A percentile compares a stretch with the other conserved stretches of the same genome.
These are phyloP conservation scores for Neurospora africana DNA, from an alignment of 495 filamentous ascomycete genomes.

Conservation along the genomic window DNA sequence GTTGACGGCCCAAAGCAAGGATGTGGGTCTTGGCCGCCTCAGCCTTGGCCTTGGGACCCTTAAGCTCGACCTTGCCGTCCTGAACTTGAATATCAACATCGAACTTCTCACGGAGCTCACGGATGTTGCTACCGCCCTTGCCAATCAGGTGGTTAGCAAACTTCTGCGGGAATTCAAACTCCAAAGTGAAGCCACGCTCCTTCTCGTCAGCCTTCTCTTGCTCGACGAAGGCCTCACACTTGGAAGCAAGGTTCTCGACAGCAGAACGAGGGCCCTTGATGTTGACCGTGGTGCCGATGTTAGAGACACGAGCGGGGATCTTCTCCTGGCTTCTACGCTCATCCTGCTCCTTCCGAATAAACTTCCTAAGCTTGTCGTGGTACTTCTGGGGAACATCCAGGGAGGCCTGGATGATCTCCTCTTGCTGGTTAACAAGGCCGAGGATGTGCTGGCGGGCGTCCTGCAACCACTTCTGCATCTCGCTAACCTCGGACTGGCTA, in stretches of 20 bases:
- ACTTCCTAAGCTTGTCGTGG: constrained; percentile 69
- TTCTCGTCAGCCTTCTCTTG: constrained; percentile 79
- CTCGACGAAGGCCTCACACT: constrained; percentile 65
- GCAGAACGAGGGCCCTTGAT: constrained; percentile 64
- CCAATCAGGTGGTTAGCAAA: constrained; percentile 90
- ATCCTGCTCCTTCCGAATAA: constrained; percentile 65
- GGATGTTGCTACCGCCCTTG: constrained; percentile 84
- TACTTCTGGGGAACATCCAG: constrained; percentile 64
- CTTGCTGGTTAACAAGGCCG: constrained; percentile 58
- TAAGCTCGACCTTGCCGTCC: constrained; percentile 51
- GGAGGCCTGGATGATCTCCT: constrained; percentile 51
- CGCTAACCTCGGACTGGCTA: constrained; percentile 14
- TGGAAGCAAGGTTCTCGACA: constrained; percentile 59
- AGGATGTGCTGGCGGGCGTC: constrained; percentile 65
- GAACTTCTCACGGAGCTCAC: constrained; percentile 88
- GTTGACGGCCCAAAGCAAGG: constrained; percentile 58
- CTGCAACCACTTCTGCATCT: constrained; percentile 49
- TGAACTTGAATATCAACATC: constrained; percentile 96
- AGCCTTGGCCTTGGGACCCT: constrained; percentile 54
- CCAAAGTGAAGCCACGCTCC: constrained; percentile 71
- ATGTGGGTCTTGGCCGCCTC: constrained; percentile 75
- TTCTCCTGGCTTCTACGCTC: constrained; percentile 48
- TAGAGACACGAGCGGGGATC: constrained; percentile 62
- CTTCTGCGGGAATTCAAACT: constrained; percentile 90
- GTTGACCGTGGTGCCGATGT: constrained; percentile 45